Conservation (phyloP, 306 rosid genomes). For the Malus asiatica region DNA sequence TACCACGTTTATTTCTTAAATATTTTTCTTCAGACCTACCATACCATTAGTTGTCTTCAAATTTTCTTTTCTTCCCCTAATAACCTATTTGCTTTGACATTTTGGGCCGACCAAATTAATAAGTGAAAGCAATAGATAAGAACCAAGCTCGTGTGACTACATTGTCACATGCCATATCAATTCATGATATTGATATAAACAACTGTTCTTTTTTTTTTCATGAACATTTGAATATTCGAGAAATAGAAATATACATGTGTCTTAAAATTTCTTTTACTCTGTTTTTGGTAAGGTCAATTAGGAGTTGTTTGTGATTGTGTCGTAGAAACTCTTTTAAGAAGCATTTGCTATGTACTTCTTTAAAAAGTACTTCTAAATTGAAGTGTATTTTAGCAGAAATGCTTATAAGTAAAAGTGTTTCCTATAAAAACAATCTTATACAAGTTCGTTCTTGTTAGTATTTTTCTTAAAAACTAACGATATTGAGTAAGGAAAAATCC, state of each 20-base stretch:
- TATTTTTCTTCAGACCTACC: background rate
- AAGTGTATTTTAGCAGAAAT: too few species aligned
- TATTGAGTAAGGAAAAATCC: too few species aligned
- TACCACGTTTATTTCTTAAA: background rate
- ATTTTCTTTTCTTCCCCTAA: background rate
- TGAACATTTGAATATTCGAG: background rate
- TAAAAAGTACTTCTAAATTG: too few species aligned
- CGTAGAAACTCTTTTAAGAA: background rate
- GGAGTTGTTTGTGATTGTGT: too few species aligned
- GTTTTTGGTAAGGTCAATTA: too few species aligned
- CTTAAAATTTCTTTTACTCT: background rate
- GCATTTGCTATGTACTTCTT: background rate
- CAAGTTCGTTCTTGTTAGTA: background rate
- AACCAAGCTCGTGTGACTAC: background rate
- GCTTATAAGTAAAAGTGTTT: too few species aligned
- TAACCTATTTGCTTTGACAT: background rate
- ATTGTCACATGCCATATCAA: background rate
- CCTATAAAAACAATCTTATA: too few species aligned
- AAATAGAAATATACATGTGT: background rate
- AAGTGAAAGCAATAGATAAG: slow-evolving; percentile 5
- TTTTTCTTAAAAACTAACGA: too few species aligned
- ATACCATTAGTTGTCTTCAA: background rate
- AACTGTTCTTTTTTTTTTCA: too few species aligned
- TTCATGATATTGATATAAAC: background rate
- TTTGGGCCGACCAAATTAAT: background rate